A percentile compares a stretch with the other conserved stretches of the same genome.
phyloP scores from a whole-genome alignment of 805 yeast genomes.

The Lipomyces spencermartinsiae region DNA sequence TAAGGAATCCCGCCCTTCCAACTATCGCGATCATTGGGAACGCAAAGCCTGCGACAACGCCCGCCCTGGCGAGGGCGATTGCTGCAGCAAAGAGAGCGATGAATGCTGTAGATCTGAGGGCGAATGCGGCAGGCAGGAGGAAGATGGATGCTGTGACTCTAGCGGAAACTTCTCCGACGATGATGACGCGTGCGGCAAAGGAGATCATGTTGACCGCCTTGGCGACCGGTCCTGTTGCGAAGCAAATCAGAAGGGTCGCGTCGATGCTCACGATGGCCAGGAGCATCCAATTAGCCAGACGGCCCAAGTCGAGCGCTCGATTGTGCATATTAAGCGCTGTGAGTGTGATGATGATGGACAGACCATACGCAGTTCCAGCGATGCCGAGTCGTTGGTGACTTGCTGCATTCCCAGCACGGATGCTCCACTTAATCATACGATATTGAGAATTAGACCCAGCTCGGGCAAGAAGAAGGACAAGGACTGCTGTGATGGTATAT shows the following conservation, averaged over 20 bases:
- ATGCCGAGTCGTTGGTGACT: neutral
- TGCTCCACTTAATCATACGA: slow-evolving; percentile 9
- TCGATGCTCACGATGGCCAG: neutral
- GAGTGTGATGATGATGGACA: neutral
- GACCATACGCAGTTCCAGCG: neutral
- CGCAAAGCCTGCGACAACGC: too few relatives aligned
- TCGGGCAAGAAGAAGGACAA: slow-evolving; percentile 11
- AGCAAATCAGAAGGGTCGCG: neutral
- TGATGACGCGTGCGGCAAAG: neutral
- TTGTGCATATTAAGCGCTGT: neutral
- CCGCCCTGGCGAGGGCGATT: neutral
- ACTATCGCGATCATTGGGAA: too few relatives aligned
- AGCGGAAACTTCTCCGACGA: slow-evolving; percentile 5
- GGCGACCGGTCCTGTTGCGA: neutral
- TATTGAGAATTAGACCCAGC: slow-evolving; percentile 14
- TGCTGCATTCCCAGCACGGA: slow-evolving; percentile 14
- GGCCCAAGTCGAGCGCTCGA: too few relatives aligned
- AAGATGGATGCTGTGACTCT: neutral
- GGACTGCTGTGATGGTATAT: slow-evolving; percentile 24
- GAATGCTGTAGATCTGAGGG: neutral
- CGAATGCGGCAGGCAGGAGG: neutral
- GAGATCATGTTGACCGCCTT: neutral
- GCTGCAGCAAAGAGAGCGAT: slow-evolving; percentile 9
- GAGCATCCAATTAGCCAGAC: too few relatives aligned
- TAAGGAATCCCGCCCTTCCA: too few relatives aligned